These are phyloP conservation scores for Acidiella bohemica DNA, from an alignment of 495 filamentous ascomycete genomes.

Conservation along the genomic window DNA sequence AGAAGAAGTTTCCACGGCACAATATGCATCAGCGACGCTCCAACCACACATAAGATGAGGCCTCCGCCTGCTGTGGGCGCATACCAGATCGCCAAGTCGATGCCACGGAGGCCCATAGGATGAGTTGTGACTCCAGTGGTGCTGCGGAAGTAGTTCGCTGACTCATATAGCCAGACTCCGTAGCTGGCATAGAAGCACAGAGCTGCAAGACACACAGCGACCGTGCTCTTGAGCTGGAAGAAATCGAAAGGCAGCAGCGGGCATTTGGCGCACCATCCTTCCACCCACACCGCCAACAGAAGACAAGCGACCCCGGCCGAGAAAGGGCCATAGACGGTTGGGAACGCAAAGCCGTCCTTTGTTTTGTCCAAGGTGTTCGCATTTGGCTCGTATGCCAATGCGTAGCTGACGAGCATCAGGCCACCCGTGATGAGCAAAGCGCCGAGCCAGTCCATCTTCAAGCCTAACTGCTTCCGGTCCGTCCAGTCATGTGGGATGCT, in stretches of 20 bases:
- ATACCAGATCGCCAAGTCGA: conserved; percentile 69
- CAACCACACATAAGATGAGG: conserved; percentile 52
- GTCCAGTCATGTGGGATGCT: conserved; percentile 52
- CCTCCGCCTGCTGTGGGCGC: conserved; percentile 65
- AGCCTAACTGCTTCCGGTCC: conserved; percentile 33
- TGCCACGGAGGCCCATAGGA: conserved; percentile 43
- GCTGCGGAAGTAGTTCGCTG: conserved; percentile 46
- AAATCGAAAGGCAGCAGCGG: conserved; percentile 66
- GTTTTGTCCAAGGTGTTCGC: conserved; percentile 39
- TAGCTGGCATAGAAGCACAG: conserved; percentile 68
- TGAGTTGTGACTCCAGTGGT: conserved; percentile 47
- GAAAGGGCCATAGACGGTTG: conserved; percentile 53
- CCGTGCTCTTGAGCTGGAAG: conserved; percentile 61
- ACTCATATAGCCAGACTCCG: conserved; percentile 69
- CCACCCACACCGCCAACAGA: conserved; percentile 49
- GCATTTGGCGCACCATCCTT: conserved; percentile 58
- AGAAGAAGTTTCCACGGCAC: conserved; percentile 59
- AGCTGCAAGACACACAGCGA: conserved; percentile 48
- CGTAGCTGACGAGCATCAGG: conserved; percentile 59
- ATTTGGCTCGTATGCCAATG: conserved; percentile 43
- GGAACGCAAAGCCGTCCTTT: conserved; percentile 55
- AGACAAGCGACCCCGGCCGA: conserved; percentile 45
- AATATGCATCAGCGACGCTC: conserved; percentile 64
- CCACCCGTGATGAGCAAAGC: conserved; percentile 50
- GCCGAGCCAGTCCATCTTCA: conserved; percentile 64